These are phyloP conservation scores for Sphaerobolus stellatus DNA, from an alignment of 1,284 basidiomycete species.

Conservation along the genomic window DNA sequence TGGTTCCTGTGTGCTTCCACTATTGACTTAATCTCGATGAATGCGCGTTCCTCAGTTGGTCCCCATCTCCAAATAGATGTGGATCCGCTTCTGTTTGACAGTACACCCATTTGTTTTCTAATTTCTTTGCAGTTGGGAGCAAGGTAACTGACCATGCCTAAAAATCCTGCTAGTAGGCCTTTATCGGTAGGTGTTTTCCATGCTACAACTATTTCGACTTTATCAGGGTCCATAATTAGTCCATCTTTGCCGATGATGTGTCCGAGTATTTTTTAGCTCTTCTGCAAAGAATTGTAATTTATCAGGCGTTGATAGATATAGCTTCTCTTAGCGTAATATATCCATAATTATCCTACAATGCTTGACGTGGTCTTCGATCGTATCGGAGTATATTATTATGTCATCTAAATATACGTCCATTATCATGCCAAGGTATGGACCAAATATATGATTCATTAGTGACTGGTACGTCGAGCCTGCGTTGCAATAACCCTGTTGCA, in stretches of 20 bases:
- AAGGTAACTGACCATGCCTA: conserved; percentile 26
- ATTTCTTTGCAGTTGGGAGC: conserved; percentile 21
- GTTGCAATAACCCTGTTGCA: conserved; percentile 36
- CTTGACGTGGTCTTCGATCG: conserved; percentile 26
- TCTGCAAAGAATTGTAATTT: conserved; percentile 31
- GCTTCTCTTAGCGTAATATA: conserved; percentile 20
- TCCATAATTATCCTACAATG: conserved; percentile 26
- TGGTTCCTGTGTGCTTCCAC: conserved; percentile 22
- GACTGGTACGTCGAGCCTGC: conserved; percentile 25
- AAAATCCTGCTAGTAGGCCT: conserved; percentile 22
- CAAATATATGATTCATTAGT: conserved; percentile 33
- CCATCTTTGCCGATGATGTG: conserved; percentile 30
- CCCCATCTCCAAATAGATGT: conserved; percentile 22
- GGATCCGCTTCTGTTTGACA: conserved; percentile 16
- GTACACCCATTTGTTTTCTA: conserved; percentile 22
- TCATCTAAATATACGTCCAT: no score
- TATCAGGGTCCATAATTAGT: conserved; percentile 34
- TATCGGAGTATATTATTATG: conserved; percentile 27
- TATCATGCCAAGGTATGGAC: conserved; percentile 24
- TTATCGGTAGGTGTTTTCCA: conserved; percentile 18
- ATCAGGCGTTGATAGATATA: conserved; percentile 24
- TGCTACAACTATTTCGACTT: conserved; percentile 29
- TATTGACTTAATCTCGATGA: conserved; percentile 26
- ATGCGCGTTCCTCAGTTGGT: conserved; percentile 27
- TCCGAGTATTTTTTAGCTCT: conserved; percentile 29